Conservation (phyloP, 371 early-diverging fungal genomes). For the Rhizopus delemar region DNA sequence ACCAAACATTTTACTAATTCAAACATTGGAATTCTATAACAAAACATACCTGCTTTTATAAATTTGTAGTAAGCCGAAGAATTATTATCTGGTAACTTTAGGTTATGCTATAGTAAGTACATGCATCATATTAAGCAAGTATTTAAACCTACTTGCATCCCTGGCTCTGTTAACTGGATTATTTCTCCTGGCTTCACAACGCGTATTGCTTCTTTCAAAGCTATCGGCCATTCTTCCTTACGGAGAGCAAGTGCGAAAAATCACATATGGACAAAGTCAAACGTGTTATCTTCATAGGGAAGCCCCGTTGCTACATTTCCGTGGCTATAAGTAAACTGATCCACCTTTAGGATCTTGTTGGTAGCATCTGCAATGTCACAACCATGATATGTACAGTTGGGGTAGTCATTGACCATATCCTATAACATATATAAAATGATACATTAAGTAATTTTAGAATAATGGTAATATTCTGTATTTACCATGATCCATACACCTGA, state of each 20-base stretch:
- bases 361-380: slow-evolving; percentile 34
- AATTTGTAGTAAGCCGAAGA: too few species aligned
- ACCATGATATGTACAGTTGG: slow-evolving; percentile 43
- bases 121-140: too few species aligned
- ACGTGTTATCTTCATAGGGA: slow-evolving; percentile 27
- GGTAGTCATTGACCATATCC: slow-evolving; percentile 40
- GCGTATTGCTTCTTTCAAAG: slow-evolving; percentile 22
- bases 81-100: too few species aligned
- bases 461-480: background rate
- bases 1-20: too few species aligned
- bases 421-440: background rate
- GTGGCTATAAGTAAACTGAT: background rate
- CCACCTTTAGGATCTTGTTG: slow-evolving; percentile 31
- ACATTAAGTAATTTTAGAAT: background rate
- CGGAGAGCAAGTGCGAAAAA: slow-evolving; percentile 30
- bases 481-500: slow-evolving; percentile 39
- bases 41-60: too few species aligned
- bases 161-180: slow-evolving; percentile 41
- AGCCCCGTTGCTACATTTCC: slow-evolving; percentile 41
- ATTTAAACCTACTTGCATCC: slow-evolving; percentile 17
- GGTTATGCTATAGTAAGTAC: too few species aligned
- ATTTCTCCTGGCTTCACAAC: slow-evolving; percentile 27
- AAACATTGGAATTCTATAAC: too few species aligned
- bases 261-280: slow-evolving; percentile 28
- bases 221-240: slow-evolving; percentile 22